Evolutionary conservation across 805 yeast species (phyloP).

Genomic region (Torulaspora franciscae): DNA sequence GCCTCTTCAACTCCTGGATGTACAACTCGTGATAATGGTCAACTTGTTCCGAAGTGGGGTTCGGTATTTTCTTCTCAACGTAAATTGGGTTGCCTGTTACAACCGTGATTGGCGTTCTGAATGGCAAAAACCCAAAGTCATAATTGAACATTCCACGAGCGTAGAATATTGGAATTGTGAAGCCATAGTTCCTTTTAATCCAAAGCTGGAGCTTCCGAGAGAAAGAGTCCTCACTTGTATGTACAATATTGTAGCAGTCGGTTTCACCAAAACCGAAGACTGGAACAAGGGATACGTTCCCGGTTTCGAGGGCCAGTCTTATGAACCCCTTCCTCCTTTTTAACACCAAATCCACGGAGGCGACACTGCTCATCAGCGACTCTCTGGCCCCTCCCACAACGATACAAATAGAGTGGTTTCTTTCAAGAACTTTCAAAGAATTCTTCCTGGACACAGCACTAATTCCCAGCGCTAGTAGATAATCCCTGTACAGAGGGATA

Average conservation of each 20-base stretch:
- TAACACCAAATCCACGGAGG: conserved; percentile 60
- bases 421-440: conserved; percentile 56
- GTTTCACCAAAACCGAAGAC: conserved; percentile 89
- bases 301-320: conserved; percentile 74
- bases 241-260: conserved; percentile 50
- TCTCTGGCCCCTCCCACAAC: conserved; percentile 98
- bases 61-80: conserved; percentile 44
- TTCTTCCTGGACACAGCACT: conserved; percentile 78
- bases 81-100: conserved; percentile 68
- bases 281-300: conserved; percentile 79
- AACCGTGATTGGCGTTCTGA: conserved; percentile 69
- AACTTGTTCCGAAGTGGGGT: conserved; percentile 47
- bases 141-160: conserved; percentile 91
- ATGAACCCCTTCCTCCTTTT: conserved; percentile 83
- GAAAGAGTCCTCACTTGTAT: conserved; percentile 42
- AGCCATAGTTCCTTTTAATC: conserved; percentile 67
- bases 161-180: conserved; percentile 85
- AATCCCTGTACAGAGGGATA: conserved; percentile 83
- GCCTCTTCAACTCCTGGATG: conserved; percentile 52
- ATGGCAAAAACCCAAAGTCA: conserved; percentile 88
- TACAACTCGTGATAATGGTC: conserved; percentile 71
- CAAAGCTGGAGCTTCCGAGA: conserved; percentile 60
- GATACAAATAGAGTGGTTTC: conserved; percentile 73
- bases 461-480: conserved; percentile 71
- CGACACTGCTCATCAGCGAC: conserved; percentile 61